Evolutionary conservation across 495 filamentous ascomycete species (phyloP), one percentile per base, ranked within the genome.

Genomic region (Stereocaulon alpinum): DNA sequence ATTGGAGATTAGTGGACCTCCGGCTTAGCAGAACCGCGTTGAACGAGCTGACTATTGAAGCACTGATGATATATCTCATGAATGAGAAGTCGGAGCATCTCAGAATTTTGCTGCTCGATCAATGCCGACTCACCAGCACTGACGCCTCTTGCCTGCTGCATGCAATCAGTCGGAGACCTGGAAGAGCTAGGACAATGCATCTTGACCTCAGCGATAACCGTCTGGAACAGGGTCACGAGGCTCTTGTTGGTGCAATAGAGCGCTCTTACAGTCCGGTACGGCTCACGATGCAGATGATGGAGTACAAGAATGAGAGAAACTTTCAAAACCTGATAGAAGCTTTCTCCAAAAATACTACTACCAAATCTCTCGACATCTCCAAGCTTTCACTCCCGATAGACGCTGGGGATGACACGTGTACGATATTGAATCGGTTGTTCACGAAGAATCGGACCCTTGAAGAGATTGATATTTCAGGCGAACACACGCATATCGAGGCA

Each of bases 391-490:
- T 96, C 5, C 89, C 91, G 1, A 86, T 85, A 42, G 86, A 91
- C 57, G 84, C 87, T 2, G 81, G 83, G 41, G 76, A 81, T 2
- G 83, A 89, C 55, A 91, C 90, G 0, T 89, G 86, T 61, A 76
- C 82, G 45, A 77, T 83, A n/a, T 67, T 96, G 17, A 81, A 86
- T 63, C 60, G 77, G 44, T 81, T 96, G 72, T 88, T 98, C 62
- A 82, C 85, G 30, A 76, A 83, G 55, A 96, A 98, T 64, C 72
- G 78, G 11, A 88, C 86, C 0, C 73, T 98, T 14, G 79, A 83
- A 58, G 87, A 83, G 56, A 72, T 98, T 17, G 87, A 96, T 67
- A 82, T 96, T 47, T 93, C 90, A 7, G 93, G 93, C 6, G 93
- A 95, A 68, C 86, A 86, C 63, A 87, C 89, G 9, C 86, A 91